Conservation (phyloP, 139 green algal genomes). For the Volvox reticuliferus region DNA sequence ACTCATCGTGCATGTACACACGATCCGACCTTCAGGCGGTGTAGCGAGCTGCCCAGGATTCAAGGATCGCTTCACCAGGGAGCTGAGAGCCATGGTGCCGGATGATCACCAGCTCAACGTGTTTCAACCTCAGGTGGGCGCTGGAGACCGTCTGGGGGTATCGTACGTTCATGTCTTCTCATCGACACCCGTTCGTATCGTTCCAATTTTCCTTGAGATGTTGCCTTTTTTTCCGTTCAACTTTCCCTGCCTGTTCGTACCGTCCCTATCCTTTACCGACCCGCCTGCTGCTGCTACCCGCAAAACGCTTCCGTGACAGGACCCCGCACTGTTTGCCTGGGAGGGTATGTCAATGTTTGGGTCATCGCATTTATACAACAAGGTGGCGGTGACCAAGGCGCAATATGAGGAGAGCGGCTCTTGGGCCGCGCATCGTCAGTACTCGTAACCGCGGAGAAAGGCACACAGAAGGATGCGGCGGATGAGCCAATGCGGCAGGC, state of each 20-base stretch:
- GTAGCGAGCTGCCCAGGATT: slow-evolving; percentile 66
- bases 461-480: too few relatives aligned
- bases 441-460: not conserved
- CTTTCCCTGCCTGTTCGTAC: too few relatives aligned
- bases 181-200: too few relatives aligned
- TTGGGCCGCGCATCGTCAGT: slow-evolving; percentile 14
- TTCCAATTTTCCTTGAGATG: too few relatives aligned
- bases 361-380: slow-evolving; percentile 51
- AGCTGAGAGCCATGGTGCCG: slow-evolving; percentile 83
- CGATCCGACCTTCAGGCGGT: not conserved
- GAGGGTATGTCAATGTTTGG: slow-evolving; percentile 72
- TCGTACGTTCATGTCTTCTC: too few relatives aligned
- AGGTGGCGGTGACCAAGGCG: slow-evolving; percentile 60
- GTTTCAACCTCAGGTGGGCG: slow-evolving; percentile 51
- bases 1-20: too few relatives aligned
- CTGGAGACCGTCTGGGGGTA: not conserved
- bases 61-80: slow-evolving; percentile 60
- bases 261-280: too few relatives aligned
- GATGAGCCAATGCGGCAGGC: too few relatives aligned
- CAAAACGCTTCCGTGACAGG: slow-evolving; percentile 18
- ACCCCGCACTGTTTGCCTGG: slow-evolving; percentile 72
- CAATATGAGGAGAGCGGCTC: slow-evolving; percentile 73
- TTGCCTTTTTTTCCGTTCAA: too few relatives aligned
- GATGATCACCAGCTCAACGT: slow-evolving; percentile 73
- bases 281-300: not conserved